phyloP scores from a whole-genome alignment of 73 alveolate genomes.

The Stentor roeselii region DNA sequence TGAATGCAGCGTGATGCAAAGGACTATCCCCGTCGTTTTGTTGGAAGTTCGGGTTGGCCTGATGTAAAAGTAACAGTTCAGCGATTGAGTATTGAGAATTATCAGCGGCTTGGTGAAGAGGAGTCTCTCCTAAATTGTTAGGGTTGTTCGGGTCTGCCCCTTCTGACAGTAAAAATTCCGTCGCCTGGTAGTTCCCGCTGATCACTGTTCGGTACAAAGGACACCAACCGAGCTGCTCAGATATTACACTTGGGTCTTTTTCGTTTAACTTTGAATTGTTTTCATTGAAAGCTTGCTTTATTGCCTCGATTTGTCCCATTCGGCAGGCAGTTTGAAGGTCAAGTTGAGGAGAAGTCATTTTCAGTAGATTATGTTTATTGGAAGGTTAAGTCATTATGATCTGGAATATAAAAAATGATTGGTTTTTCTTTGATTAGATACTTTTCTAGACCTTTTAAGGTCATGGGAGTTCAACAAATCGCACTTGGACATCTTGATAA shows the following conservation, averaged over 20 bases:
- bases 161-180: conserved; percentile 54
- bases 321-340: conserved; percentile 32
- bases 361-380: too few species aligned
- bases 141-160: conserved; percentile 75
- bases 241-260: conserved; percentile 24
- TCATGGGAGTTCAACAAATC: conserved; percentile 59
- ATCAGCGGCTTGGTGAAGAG: conserved; percentile 60
- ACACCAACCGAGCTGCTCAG: conserved; percentile 47
- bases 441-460: conserved; percentile 54
- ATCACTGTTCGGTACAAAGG: conserved; percentile 70
- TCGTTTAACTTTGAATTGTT: conserved; percentile 15
- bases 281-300: background rate
- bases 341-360: too few species aligned
- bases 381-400: too few species aligned
- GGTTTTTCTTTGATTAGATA: background rate
- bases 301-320: conserved; percentile 12
- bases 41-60: conserved; percentile 53
- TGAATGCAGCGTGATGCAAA: conserved; percentile 81
- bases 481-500: conserved; percentile 63
- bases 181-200: conserved; percentile 76
- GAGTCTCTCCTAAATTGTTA: conserved; percentile 65
- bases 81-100: conserved; percentile 53
- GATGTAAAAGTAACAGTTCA: conserved; percentile 45
- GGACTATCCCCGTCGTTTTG: conserved; percentile 72
- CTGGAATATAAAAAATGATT: conserved; percentile 14